phyloP scores from a whole-genome alignment of 371 early-diverging fungal species.

The Mucor circinelloides region DNA sequence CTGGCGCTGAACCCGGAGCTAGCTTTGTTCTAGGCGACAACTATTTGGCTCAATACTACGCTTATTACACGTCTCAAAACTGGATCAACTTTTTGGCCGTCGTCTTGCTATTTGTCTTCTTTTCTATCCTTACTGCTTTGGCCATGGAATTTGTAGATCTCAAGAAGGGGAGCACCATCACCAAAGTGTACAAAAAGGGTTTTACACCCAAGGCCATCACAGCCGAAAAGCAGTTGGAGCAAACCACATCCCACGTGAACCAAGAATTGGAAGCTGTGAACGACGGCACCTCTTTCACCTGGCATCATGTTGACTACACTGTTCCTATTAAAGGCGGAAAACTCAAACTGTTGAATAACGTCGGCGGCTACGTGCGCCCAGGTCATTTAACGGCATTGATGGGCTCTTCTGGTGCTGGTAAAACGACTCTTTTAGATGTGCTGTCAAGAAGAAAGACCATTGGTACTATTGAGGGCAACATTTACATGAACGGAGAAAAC shows the following conservation, averaged over 20 bases:
- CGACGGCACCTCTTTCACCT: conserved; percentile 56
- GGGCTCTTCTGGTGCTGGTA: conserved; percentile 91
- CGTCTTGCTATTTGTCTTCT: conserved; percentile 48
- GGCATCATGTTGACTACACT: conserved; percentile 58
- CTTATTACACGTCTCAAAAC: conserved; percentile 22
- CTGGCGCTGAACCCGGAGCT: conserved; percentile 52
- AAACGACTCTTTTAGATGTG: conserved; percentile 86
- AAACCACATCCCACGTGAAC: conserved; percentile 39
- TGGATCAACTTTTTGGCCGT: conserved; percentile 61
- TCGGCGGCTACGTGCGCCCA: conserved; percentile 59
- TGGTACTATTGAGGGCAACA: conserved; percentile 72
- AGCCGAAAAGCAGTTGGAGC: conserved; percentile 29
- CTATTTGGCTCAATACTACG: conserved; percentile 35
- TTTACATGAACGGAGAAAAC: conserved; percentile 64
- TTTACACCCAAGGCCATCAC: conserved; percentile 27
- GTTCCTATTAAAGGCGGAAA: conserved; percentile 60
- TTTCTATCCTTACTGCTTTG: conserved; percentile 40
- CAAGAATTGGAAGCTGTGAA: conserved; percentile 34
- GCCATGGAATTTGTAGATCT: conserved; percentile 52
- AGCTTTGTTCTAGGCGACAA: conserved; percentile 52
- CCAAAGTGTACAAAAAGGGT: conserved; percentile 51
- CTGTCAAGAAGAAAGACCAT: conserved; percentile 81
- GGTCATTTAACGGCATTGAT: conserved; percentile 78
- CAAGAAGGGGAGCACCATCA: conserved; percentile 48
- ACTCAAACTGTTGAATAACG: conserved; percentile 53